Base-by-base conservation (phyloP, 2,329 filamentous ascomycete species). In the Leptodontidium sp. region DNA sequence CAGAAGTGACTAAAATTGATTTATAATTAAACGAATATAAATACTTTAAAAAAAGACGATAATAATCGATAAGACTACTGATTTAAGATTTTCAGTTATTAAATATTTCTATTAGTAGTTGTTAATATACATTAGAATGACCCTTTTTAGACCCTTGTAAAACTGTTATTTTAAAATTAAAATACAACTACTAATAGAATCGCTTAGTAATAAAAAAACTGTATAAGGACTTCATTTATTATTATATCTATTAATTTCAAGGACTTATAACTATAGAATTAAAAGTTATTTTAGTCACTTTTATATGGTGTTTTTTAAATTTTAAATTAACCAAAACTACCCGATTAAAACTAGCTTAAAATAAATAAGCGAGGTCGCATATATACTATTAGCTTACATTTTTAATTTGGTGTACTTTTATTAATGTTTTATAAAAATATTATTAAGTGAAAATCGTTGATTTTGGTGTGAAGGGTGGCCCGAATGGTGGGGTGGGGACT, bases 211-310 rank as follows among this genome's bases (percentile, higher is more conserved):
- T 49, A 49, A n/a, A 49, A 49, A 49, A 49, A n/a, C 15, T 49
- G 17, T 49, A 49, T 49, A 49, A 49, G 45, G 45, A 49, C 9
- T 49, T 17, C 17, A n/a, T 49, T 49, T 49, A 49, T 49, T 49
- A 49, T 49, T 49, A 49, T 49, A 49, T 49, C n/a, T 49, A 49
- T 49, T 49, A 49, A 49, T 49, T 49, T 49, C 45, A 49, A 49
- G 17, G 15, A 49, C 45, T 49, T 49, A 49, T 49, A 49, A 49
- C 45, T 49, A 49, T 49, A 49, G 17, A 49, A 49, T 49, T 49
- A 49, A 49, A 49, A 49, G 45, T 49, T 49, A 49, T 49, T 49
- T 49, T 49, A 49, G 45, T 49, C 17, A 49, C 45, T 49, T 49
- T 49, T 49, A 49, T 49, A 49, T 49, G 45, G 45, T 21, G 21